Percentiles rank a stretch among this genome's conserved stretches.
Evolutionary conservation across 2,329 filamentous ascomycete species (phyloP).

Genomic region (Setomelanomma holmii): DNA sequence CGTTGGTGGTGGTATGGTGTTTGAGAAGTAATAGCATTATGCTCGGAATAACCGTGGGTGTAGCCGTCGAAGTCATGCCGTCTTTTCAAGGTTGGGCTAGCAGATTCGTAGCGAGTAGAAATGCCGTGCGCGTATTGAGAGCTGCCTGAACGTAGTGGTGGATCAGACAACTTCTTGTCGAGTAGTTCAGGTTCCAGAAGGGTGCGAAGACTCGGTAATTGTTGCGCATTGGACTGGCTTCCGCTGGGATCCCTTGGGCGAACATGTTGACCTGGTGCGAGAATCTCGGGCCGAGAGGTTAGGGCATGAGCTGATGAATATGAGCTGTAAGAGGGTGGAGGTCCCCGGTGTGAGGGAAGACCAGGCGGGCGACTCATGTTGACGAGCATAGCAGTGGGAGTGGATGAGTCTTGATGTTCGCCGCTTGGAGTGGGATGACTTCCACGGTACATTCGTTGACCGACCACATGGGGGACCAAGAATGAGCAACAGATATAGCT

Average conservation of each 20-base stretch:
- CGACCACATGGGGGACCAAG: conserved; percentile 42
- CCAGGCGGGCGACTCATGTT: conserved; percentile 84
- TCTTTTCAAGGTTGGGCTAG: conserved; percentile 46
- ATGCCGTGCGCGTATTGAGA: conserved; percentile 23
- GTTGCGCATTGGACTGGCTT: conserved; percentile 38
- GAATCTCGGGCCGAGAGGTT: conserved; percentile 35
- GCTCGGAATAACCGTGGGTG: conserved; percentile 33
- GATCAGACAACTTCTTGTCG: conserved; percentile 39
- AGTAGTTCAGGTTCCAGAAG: conserved; percentile 47
- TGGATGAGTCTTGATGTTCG: conserved; percentile 31
- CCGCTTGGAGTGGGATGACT: conserved; percentile 36
- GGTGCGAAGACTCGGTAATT: conserved; percentile 48
- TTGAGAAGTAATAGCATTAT: conserved; percentile 38
- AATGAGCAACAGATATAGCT: conserved; percentile 38
- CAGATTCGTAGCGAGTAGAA: conserved; percentile 37
- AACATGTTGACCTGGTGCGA: conserved; percentile 31
- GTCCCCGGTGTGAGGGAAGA: conserved; percentile 76
- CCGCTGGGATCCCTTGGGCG: conserved; percentile 34
- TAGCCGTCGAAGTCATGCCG: conserved; percentile 44
- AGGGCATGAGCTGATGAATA: conserved; percentile 36
- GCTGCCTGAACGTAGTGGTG: conserved; percentile 28
- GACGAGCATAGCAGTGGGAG: conserved; percentile 55
- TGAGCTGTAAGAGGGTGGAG: conserved; percentile 36
- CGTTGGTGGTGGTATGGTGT: conserved; percentile 37
- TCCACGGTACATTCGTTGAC: conserved; percentile 40